Base-by-base conservation (phyloP, 2,329 filamentous ascomycete species). In the Thyridium curvatum region DNA sequence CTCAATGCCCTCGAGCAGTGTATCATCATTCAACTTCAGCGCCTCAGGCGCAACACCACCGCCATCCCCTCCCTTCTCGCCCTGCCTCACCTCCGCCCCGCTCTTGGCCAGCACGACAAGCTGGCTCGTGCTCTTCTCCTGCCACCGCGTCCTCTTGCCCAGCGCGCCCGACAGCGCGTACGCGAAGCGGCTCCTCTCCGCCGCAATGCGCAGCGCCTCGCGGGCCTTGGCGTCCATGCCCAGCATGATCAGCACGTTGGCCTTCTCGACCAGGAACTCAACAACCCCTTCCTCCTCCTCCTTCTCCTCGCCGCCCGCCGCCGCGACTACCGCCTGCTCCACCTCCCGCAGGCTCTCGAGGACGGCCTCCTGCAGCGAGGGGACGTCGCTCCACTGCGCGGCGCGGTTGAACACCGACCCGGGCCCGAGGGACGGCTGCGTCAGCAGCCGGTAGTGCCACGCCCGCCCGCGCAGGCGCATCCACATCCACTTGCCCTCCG, bases 11-110 rank as follows among this genome's bases (percentile, higher is more conserved):
- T 98, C 93, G 2, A 97, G 71, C 0, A 98, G 71, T 0, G 93
- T 97, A 56, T 98, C 93, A 51, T 98, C 86, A 54, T 97, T 94
- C 4, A 97, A 66, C 78, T 74, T 53, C 96, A 98, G 1, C 17
- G 45, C 50, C 2, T 44, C 46, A 5, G 43, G 44, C 4, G 41
- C 46, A 4, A 40, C 35, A 4, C 32, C 34, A 12, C 42, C 41
- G 1, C 42, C 40, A 10, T 50, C 46, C 7, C 44, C 48, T 4
- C 52, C 39, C 3, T 47, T 50, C 18, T 51, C 48, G 21, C 21
- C 21, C 21, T 26, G 6, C 10, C 6, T 10, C 1, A 62, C 55
- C 17, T 65, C 63, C 7, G 68, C 12, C 3, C 40, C 69, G 55
- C 90, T 96, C 58, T 79, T 88, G 1, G 93, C 93, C 21, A 97